Evolutionary conservation across 2,329 filamentous ascomycete genomes (phyloP).

Genomic region (Penicillium sp.): DNA sequence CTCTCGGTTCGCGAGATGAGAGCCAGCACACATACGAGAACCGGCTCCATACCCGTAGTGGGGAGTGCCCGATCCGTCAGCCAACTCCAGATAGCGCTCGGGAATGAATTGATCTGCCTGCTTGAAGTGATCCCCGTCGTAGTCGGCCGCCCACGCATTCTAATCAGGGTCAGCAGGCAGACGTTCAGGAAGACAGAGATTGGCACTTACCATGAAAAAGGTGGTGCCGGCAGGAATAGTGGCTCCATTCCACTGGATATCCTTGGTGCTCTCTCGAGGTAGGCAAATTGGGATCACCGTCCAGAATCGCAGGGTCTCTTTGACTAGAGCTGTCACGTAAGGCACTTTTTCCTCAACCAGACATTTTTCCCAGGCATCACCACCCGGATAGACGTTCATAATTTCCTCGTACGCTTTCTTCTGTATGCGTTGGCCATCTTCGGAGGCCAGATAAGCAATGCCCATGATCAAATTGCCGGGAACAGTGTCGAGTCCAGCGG

Average conservation of each 20-base stretch:
- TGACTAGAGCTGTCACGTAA: constrained; percentile 74
- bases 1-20: constrained; percentile 62
- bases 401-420: constrained; percentile 67
- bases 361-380: constrained; percentile 73
- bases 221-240: constrained; percentile 71
- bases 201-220: constrained; percentile 65
- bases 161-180: constrained; percentile 23
- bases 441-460: constrained; percentile 69
- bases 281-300: constrained; percentile 77
- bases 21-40: constrained; percentile 62
- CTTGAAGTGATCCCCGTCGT: constrained; percentile 67
- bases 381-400: constrained; percentile 65
- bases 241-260: constrained; percentile 65
- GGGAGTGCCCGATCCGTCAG: constrained; percentile 53
- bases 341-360: constrained; percentile 70
- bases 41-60: constrained; percentile 64
- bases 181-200: not conserved
- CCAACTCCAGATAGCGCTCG: constrained; percentile 63
- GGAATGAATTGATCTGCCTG: constrained; percentile 63
- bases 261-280: constrained; percentile 68
- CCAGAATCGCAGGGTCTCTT: constrained; percentile 75
- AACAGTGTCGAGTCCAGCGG: constrained; percentile 76
- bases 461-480: constrained; percentile 77
- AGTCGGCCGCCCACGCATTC: constrained; percentile 73
- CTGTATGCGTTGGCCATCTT: constrained; percentile 68